Evolutionary conservation across 768 basidiomycete species (phyloP).

Genomic region (Podaxis pistillaris): DNA sequence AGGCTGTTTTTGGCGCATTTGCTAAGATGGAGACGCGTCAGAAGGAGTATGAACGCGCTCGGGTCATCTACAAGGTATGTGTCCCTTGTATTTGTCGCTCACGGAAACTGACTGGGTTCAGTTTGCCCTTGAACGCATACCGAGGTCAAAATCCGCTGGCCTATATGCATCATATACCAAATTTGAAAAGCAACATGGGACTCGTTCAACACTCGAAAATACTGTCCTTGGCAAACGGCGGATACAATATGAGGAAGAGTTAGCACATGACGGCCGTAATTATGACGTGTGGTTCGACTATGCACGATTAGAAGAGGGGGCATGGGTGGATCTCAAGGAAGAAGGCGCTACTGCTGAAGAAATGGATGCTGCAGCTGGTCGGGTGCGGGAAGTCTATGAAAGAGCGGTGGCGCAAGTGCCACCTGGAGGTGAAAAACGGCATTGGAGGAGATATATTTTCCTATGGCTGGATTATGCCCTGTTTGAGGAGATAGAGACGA

Average conservation of each 20-base stretch:
- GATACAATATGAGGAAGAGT: conserved; percentile 97
- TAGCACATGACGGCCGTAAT: conserved; percentile 86
- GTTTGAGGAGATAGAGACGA: conserved; percentile 95
- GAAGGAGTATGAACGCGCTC: conserved; percentile 95
- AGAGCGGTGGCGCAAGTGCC: conserved; percentile 94
- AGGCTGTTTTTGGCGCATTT: conserved; percentile 89
- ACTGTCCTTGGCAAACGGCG: conserved; percentile 97
- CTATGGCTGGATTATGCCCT: conserved; percentile 94
- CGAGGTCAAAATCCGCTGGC: conserved; percentile 84
- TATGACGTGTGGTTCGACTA: conserved; percentile 99
- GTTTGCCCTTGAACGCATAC: conserved; percentile 94
- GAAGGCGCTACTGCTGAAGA: conserved; percentile 76
- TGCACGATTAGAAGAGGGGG: conserved; percentile 88
- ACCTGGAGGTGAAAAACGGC: conserved; percentile 88
- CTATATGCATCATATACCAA: conserved; percentile 94
- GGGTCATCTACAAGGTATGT: conserved; percentile 93
- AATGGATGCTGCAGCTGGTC: conserved; percentile 53
- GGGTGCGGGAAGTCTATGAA: conserved; percentile 94
- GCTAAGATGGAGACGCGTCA: conserved; percentile 96
- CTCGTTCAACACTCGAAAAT: conserved; percentile 80
- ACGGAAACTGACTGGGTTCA: conserved; percentile 26
- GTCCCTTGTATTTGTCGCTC: neutral
- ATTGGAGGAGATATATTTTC: conserved; percentile 89
- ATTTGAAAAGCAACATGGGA: conserved; percentile 98
- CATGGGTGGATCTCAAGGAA: conserved; percentile 69